These are phyloP conservation scores for Austroboletus olivaceoglutinosus DNA, from an alignment of 1,284 basidiomycete genomes.

Conservation along the genomic window DNA sequence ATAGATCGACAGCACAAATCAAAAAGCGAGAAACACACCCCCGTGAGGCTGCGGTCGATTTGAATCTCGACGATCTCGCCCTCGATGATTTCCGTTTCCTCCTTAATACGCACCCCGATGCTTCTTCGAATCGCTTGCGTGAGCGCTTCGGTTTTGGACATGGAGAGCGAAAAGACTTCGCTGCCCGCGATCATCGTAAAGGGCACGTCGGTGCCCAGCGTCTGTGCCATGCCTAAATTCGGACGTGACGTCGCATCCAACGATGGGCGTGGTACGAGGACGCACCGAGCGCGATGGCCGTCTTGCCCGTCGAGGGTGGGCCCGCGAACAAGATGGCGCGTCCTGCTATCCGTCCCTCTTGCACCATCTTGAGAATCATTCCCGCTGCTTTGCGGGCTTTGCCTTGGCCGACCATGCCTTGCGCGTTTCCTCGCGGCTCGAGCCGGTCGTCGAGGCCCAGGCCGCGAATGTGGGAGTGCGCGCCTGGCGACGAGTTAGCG, in stretches of 20 bases:
- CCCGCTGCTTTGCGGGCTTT: conserved; percentile 96
- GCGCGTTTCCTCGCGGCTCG: conserved; percentile 83
- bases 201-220: conserved; percentile 89
- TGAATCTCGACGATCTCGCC: conserved; percentile 99
- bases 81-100: conserved; percentile 96
- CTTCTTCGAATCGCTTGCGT: conserved; percentile 95
- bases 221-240: conserved; percentile 88
- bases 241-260: background rate
- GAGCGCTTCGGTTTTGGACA: conserved; percentile 98
- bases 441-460: conserved; percentile 90
- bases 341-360: conserved; percentile 92
- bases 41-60: conserved; percentile 95
- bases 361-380: conserved; percentile 97
- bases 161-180: conserved; percentile 96
- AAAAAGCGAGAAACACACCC: conserved; percentile 46
- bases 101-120: conserved; percentile 96
- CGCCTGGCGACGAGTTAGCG: conserved; percentile 49
- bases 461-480: conserved; percentile 97
- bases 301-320: conserved; percentile 95
- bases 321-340: conserved; percentile 95
- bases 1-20: background rate
- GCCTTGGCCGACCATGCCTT: conserved; percentile 96
- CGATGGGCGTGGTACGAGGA: background rate
- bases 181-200: conserved; percentile 97
- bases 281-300: conserved; percentile 91